These are phyloP conservation scores for Canavalia ensiformis DNA, from an alignment of 306 rosid species.

Conservation along the genomic window DNA sequence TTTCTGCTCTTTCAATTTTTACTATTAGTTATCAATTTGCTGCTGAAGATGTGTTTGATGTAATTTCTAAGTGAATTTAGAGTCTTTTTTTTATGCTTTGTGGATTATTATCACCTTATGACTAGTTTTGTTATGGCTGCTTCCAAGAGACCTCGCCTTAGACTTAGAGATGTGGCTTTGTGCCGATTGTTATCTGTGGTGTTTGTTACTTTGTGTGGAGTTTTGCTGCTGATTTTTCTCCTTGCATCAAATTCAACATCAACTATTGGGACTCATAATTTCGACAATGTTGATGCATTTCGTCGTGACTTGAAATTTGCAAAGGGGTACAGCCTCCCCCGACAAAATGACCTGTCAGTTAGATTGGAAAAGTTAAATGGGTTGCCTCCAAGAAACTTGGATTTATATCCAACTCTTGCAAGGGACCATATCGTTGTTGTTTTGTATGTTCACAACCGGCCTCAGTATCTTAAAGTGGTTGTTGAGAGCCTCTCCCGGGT, in stretches of 20 bases:
- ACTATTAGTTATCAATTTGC: slow-evolving; percentile 34
- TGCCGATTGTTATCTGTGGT: slow-evolving; percentile 72
- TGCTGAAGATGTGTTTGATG: slow-evolving; percentile 45
- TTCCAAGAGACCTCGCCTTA: slow-evolving; percentile 67
- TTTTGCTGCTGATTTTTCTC: slow-evolving; percentile 66
- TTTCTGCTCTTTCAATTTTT: slow-evolving; percentile 33
- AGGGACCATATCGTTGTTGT: slow-evolving; percentile 75
- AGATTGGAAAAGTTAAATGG: slow-evolving; percentile 69
- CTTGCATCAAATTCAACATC: slow-evolving; percentile 64
- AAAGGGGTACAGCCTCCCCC: slow-evolving; percentile 60
- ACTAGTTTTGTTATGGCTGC: slow-evolving; percentile 54
- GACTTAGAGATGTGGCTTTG: slow-evolving; percentile 65
- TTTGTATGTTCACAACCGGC: slow-evolving; percentile 92
- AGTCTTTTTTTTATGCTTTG: slow-evolving; percentile 38
- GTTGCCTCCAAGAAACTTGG: slow-evolving; percentile 81
- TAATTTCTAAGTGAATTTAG: slow-evolving; percentile 38
- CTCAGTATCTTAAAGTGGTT: slow-evolving; percentile 80
- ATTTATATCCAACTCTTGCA: slow-evolving; percentile 78
- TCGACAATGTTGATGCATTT: slow-evolving; percentile 49
- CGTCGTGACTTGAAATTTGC: slow-evolving; percentile 46
- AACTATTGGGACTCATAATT: slow-evolving; percentile 10
- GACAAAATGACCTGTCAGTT: slow-evolving; percentile 72
- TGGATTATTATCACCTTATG: slow-evolving; percentile 22
- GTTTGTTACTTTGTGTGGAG: slow-evolving; percentile 67
- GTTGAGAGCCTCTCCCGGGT: slow-evolving; percentile 84